These are phyloP conservation scores for Chondrus crispus DNA, from an alignment of 23 red algal genomes.

Conservation along the genomic window DNA sequence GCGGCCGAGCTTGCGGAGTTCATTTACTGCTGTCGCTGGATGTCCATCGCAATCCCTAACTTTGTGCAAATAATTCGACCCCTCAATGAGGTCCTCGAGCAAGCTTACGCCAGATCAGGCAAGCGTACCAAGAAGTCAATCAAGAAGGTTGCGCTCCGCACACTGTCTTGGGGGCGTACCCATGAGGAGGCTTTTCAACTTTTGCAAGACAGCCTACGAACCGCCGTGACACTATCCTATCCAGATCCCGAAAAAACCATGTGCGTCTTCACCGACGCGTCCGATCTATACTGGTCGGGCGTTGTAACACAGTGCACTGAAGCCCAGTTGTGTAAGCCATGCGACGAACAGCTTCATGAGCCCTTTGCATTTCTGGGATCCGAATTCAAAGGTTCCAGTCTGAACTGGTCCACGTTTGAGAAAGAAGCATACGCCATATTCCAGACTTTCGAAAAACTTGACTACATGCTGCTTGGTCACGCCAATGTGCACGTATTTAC, in stretches of 20 bases:
- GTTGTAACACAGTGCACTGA: not conserved
- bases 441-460: not conserved
- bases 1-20: not conserved
- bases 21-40: slow-evolving; percentile 22
- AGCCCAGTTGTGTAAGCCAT: not conserved
- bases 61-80: not conserved
- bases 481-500: not conserved
- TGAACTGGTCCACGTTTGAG: not conserved
- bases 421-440: slow-evolving; percentile 11
- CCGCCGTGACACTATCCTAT: not conserved
- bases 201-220: not conserved
- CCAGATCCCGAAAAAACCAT: not conserved
- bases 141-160: not conserved
- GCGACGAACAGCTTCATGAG: slow-evolving; percentile 13
- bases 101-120: not conserved
- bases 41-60: not conserved
- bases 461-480: not conserved
- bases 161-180: not conserved
- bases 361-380: not conserved
- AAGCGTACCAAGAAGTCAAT: not conserved
- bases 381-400: not conserved
- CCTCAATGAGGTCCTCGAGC: not conserved
- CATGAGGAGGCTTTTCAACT: not conserved
- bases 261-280: slow-evolving; percentile 4
- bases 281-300: not conserved